Evolutionary conservation across 192 early-diverging fungal genomes (phyloP).

Genomic region (Linnemannia zychae): DNA sequence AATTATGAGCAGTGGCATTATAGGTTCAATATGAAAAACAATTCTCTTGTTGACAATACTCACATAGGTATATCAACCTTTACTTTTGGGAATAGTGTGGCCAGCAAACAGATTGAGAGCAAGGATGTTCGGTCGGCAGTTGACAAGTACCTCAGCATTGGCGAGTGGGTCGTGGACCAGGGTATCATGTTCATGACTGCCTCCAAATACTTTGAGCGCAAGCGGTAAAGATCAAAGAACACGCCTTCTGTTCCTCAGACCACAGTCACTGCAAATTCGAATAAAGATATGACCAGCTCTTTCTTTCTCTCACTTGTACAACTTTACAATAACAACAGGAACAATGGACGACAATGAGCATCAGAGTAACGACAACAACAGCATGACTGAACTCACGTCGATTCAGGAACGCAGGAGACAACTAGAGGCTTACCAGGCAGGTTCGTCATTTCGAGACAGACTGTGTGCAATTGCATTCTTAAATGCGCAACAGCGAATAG

Average conservation of each 20-base stretch:
- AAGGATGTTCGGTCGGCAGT: constrained; percentile 60
- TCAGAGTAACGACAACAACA: not conserved
- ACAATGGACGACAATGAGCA: not conserved
- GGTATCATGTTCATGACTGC: constrained; percentile 53
- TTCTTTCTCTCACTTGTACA: not conserved
- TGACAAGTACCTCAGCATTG: constrained; percentile 63
- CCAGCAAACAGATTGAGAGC: constrained; percentile 61
- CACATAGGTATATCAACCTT: not conserved
- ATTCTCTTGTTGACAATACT: not conserved
- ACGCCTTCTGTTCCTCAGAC: not conserved
- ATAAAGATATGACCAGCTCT: not conserved
- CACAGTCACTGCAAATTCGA: not conserved
- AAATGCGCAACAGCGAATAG: not conserved
- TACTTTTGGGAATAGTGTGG: constrained; percentile 39
- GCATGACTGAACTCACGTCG: constrained; percentile 18
- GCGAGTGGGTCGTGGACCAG: constrained; percentile 65
- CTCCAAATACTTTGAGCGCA: constrained; percentile 64
- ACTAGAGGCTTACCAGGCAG: constrained; percentile 47
- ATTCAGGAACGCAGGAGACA: constrained; percentile 41
- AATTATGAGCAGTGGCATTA: not conserved
- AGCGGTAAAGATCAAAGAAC: constrained; percentile 15
- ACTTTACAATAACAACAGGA: not conserved
- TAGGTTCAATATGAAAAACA: not conserved
- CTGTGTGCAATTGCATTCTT: not conserved
- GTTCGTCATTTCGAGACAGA: constrained; percentile 5